These are phyloP conservation scores for Acorus gramineus DNA, from an alignment of 106 monocot species.

Conservation along the genomic window DNA sequence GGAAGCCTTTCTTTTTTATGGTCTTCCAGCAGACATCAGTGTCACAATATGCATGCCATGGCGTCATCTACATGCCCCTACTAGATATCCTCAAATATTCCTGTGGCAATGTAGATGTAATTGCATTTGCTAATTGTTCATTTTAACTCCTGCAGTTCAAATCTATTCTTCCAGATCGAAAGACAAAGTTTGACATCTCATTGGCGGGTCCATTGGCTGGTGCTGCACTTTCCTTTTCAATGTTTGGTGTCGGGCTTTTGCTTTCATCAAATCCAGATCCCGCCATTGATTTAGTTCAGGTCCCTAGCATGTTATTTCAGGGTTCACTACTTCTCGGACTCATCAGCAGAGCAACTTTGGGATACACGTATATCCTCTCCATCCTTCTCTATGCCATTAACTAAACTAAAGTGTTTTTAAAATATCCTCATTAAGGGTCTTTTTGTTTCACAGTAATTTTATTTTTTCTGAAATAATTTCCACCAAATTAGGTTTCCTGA, in stretches of 20 bases:
- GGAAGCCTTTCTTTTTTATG: too few species aligned
- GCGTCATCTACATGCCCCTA: too few species aligned
- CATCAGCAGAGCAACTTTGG: slow-evolving; percentile 80
- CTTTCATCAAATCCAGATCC: slow-evolving; percentile 68
- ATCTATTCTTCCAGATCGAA: slow-evolving; percentile 88
- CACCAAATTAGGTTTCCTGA: too few species aligned
- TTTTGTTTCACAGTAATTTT: too few species aligned
- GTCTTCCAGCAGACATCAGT: too few species aligned
- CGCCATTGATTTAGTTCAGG: slow-evolving; percentile 70
- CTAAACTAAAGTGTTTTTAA: too few species aligned
- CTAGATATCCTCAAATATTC: neutral
- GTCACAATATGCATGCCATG: too few species aligned
- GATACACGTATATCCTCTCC: slow-evolving; percentile 57
- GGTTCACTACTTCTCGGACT: slow-evolving; percentile 97
- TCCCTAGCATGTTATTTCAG: slow-evolving; percentile 84
- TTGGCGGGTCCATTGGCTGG: slow-evolving; percentile 89
- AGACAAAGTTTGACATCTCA: slow-evolving; percentile 71
- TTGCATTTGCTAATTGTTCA: slow-evolving; percentile 6
- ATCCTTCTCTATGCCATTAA: too few species aligned
- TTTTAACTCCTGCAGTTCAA: slow-evolving; percentile 63
- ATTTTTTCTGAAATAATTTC: too few species aligned
- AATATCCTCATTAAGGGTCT: too few species aligned
- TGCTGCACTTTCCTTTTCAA: slow-evolving; percentile 86
- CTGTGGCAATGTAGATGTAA: neutral
- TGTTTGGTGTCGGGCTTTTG: slow-evolving; percentile 78